Evolutionary conservation across 495 filamentous ascomycete species (phyloP), one percentile per base, ranked within the genome.

Genomic region (Cladorrhinum samala): DNA sequence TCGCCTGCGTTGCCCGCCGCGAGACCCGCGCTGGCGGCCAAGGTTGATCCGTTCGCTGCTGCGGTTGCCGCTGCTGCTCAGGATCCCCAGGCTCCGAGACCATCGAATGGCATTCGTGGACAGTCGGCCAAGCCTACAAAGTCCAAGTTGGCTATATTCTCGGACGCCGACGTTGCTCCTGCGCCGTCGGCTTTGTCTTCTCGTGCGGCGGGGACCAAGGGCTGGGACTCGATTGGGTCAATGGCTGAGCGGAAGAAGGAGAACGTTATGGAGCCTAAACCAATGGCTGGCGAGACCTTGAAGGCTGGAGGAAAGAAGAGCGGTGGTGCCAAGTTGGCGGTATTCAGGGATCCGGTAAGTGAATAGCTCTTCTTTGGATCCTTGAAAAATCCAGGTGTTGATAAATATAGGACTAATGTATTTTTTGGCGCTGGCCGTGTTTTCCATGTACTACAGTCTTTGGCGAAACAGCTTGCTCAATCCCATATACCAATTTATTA

Each of bases 321-420:
- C 52, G 85, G 81, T 42, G 77, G 76, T 27, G 77, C 87, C 46
- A 98, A 96, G 75, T 82, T 98, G 82, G 74, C 84, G 62, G 80
- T 97, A 17, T 98, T 96, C 78, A 90, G 90, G 74, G 93, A 98
- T 77, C 80, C 87, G 87, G 93, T 97, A 84, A 83, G 91, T 81
- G 49, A 20, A 6, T 41, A 17, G n/a, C n/a, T 14, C 17, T 41
- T 55, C 56, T 57, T 62, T 57, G 52, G 58, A 52, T 60, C 18
- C 60, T 36, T 48, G 39, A 60, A 71, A 68, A 33, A 74, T 76
- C 68, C 76, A 70, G 60, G 78, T 89, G 82, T 95, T 94, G 91
- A 96, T 91, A 79, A 85, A 83, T 80, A 82, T 78, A 96, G 91
- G 91, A 94, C 90, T 96, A 94, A 96, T 89, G 44, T 46, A 36